Conservation (phyloP, 331 rosid genomes). For the Malus hybrid region DNA sequence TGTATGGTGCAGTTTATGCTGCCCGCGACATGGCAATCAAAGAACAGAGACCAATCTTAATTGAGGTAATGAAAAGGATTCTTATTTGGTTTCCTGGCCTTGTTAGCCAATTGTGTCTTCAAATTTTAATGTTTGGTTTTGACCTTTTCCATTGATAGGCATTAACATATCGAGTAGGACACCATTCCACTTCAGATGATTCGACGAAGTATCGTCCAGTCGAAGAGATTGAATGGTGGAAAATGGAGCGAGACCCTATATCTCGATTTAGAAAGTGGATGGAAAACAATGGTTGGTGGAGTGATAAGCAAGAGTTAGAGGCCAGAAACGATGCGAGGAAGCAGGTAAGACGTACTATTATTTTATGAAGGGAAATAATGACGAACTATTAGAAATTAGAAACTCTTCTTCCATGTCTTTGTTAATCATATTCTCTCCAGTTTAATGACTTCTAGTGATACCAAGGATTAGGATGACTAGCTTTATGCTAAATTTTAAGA, state of each 20-base stretch:
- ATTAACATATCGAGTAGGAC: slow-evolving; percentile 88
- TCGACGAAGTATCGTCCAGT: slow-evolving; percentile 81
- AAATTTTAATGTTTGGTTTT: slow-evolving; percentile 7
- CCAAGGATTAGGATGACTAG: neutral
- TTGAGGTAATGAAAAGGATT: slow-evolving; percentile 50
- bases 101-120: neutral
- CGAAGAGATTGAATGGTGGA: slow-evolving; percentile 82
- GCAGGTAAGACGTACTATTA: slow-evolving; percentile 34
- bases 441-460: neutral
- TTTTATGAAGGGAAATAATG: neutral
- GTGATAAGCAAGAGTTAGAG: slow-evolving; percentile 45
- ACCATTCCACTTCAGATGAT: slow-evolving; percentile 94
- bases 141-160: slow-evolving; percentile 39
- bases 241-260: slow-evolving; percentile 57
- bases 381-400: neutral
- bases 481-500: neutral
- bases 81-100: neutral
- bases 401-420: neutral
- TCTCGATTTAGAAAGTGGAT: slow-evolving; percentile 86
- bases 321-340: slow-evolving; percentile 48
- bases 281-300: slow-evolving; percentile 85
- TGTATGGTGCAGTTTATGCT: slow-evolving; percentile 62
- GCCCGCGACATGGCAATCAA: slow-evolving; percentile 77
- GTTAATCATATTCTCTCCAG: neutral
- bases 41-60: slow-evolving; percentile 68